Evolutionary conservation across 116 monocot genomes (phyloP), one percentile per base, ranked within the genome.

Genomic region (Posidonia oceanica): DNA sequence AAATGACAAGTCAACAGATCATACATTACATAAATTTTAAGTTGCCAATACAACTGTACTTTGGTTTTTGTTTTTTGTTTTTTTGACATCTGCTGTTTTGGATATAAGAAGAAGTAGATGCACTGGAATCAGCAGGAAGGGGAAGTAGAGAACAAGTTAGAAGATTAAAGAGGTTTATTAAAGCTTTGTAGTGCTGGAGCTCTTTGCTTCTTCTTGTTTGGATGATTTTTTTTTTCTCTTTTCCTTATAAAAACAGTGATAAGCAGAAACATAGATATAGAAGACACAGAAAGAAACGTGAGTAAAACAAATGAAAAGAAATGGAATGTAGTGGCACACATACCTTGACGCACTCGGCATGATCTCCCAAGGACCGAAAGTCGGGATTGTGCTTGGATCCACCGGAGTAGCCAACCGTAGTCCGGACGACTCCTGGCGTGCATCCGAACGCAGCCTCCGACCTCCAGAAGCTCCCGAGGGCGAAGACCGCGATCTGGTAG

Each of bases 391-490:
- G 10, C 77, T 86, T 91, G 36, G 83, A 74, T 7, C 94, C 94
- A 52, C 91, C 88, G 71, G 88, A 72, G 61, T 95, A 95, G 7
- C 95, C 95, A 8, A 84, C 95, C 3, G 84, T 66, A 54, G 95
- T 95, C 15, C 84, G 83, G 40, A 86, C 79, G 41, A 95, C 95
- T 55, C 95, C 95, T 15, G 83, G 91, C 3, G 88, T 29, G 75
- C 95, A 95, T 21, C 95, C 91, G 72, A 95, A 95, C 36, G 76
- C 86, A 17, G 91, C 83, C 64, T 95, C 91, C 6, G 91, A 95
- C 44, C 95, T 72, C 95, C 95, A 95, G 83, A 95, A 95, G 83
- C 91, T 91, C 11, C 88, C 95, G n/a, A 95, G 86, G 23, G 95
- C 88, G 76, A 95, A 95, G 63, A 88, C 88, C 16, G 84, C 91